Conservation (phyloP, 2,329 filamentous ascomycete genomes). For the Claviceps fusiformis region DNA sequence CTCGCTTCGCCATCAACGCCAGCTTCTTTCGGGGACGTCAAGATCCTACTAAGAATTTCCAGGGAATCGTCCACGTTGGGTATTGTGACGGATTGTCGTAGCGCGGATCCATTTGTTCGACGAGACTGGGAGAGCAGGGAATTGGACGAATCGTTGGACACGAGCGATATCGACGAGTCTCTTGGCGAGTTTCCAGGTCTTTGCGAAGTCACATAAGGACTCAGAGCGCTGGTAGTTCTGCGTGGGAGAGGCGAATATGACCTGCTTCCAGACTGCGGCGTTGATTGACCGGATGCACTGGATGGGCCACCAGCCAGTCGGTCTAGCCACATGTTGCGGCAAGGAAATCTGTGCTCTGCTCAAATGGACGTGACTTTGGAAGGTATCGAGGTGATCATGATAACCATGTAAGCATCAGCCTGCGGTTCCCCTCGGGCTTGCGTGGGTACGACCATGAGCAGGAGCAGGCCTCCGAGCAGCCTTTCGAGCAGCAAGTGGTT, state of each 20-base stretch:
- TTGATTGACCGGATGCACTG: slow-evolving; percentile 41
- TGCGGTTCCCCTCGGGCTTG: not conserved
- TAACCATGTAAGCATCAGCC: not conserved
- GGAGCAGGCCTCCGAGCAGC: not conserved
- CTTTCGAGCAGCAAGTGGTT: too few species aligned
- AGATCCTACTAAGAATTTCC: slow-evolving; percentile 46
- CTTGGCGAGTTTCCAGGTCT: slow-evolving; percentile 56
- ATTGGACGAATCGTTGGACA: slow-evolving; percentile 60
- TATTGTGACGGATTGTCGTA: slow-evolving; percentile 43
- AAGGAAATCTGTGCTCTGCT: not conserved
- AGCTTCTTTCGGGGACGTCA: slow-evolving; percentile 18
- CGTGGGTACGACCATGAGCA: not conserved
- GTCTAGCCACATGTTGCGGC: slow-evolving; percentile 69
- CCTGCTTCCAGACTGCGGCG: slow-evolving; percentile 50
- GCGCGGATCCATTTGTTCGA: slow-evolving; percentile 51
- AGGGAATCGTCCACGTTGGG: slow-evolving; percentile 51
- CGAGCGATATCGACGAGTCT: slow-evolving; percentile 66
- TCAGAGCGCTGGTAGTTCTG: slow-evolving; percentile 54
- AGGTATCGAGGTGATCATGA: not conserved
- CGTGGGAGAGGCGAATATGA: slow-evolving; percentile 58
- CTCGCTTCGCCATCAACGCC: slow-evolving; percentile 3
- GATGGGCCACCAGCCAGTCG: slow-evolving; percentile 59
- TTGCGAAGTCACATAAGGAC: slow-evolving; percentile 53
- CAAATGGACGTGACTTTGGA: not conserved
- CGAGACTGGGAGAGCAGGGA: slow-evolving; percentile 57